Conservation (phyloP, 2,329 filamentous ascomycete species). For the Diaporthe capsici region DNA sequence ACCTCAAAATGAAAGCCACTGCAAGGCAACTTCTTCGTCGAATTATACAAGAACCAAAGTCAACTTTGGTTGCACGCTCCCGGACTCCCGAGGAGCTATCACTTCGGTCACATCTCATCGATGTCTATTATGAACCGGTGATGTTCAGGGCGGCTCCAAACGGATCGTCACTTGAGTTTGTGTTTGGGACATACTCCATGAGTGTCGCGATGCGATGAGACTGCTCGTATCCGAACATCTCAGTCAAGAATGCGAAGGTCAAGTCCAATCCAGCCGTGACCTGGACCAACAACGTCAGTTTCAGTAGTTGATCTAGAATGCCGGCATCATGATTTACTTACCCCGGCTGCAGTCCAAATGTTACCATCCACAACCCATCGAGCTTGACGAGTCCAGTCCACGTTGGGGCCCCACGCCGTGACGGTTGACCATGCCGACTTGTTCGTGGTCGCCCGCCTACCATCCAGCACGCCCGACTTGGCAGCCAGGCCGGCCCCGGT, state of each 20-base stretch:
- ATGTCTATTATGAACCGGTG: not conserved
- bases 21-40: too few species aligned
- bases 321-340: constrained; percentile 48
- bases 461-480: constrained; percentile 71
- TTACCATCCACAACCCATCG: constrained; percentile 77
- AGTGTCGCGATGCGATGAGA: constrained; percentile 60
- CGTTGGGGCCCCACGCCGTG: constrained; percentile 61
- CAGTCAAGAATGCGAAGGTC: constrained; percentile 53
- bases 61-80: too few species aligned
- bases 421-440: constrained; percentile 69
- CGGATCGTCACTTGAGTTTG: constrained; percentile 39
- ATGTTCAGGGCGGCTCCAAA: not conserved
- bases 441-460: constrained; percentile 75
- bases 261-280: constrained; percentile 56
- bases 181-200: constrained; percentile 66
- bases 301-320: constrained; percentile 60
- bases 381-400: constrained; percentile 73
- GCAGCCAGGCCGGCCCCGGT: constrained; percentile 74
- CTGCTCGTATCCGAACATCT: constrained; percentile 64
- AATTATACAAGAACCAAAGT: too few species aligned
- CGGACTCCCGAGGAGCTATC: too few species aligned
- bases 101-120: too few species aligned
- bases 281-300: constrained; percentile 61
- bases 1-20: too few species aligned
- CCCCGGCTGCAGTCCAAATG: constrained; percentile 75